Evolutionary conservation across 768 basidiomycete genomes (phyloP).

Genomic region (Psilocybe subaeruginosa): DNA sequence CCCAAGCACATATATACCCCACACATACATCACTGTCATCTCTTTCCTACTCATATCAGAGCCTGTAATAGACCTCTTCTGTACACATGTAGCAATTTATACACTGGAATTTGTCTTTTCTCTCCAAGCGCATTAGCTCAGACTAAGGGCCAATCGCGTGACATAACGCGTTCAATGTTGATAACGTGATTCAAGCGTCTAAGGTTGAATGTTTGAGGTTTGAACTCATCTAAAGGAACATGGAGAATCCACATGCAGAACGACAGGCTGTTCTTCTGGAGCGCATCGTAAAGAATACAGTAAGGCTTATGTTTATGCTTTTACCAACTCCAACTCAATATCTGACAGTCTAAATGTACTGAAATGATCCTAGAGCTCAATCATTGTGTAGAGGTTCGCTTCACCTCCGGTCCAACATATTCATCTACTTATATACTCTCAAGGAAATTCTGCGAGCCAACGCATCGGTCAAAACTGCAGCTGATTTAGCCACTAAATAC

Average conservation of each 20-base stretch:
- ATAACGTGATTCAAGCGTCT: not conserved
- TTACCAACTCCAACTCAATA: conserved; percentile 4
- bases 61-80: conserved; percentile 2
- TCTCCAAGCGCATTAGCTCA: not conserved
- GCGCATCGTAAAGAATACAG: conserved; percentile 88
- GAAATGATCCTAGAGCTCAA: conserved; percentile 90
- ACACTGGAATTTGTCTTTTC: not conserved
- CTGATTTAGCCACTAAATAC: conserved; percentile 86
- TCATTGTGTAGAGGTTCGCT: conserved; percentile 77
- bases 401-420: not conserved
- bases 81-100: conserved; percentile 3
- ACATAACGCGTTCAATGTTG: conserved; percentile 13
- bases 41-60: not conserved
- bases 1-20: conserved; percentile 10
- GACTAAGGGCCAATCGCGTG: conserved; percentile 8
- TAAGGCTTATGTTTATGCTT: conserved; percentile 37
- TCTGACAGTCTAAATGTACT: conserved; percentile 82
- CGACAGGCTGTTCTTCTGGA: conserved; percentile 89
- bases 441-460: conserved; percentile 85
- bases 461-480: conserved; percentile 74
- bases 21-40: conserved; percentile 4
- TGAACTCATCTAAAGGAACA: conserved; percentile 27
- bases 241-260: conserved; percentile 97
- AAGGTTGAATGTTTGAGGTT: not conserved
- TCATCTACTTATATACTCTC: not conserved